Evolutionary conservation across 2,329 filamentous ascomycete genomes (phyloP).

Genomic region (Sarocladium kiliense): DNA sequence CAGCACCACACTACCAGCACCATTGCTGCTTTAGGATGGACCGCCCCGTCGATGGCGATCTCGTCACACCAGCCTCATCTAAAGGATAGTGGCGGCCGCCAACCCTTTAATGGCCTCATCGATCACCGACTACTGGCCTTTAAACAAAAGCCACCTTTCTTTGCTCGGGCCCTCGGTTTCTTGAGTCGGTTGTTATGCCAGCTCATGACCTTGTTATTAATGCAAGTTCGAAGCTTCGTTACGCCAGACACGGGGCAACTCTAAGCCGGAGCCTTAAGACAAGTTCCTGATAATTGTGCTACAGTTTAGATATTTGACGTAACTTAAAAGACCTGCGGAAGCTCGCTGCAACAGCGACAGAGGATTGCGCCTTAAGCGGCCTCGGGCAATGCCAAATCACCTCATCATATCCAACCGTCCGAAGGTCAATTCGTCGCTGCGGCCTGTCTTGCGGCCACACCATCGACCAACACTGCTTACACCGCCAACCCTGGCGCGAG

Average conservation of each 20-base stretch:
- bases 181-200: too few species aligned
- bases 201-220: too few species aligned
- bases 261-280: too few species aligned
- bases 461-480: not conserved
- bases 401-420: constrained; percentile 2
- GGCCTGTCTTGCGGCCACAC: not conserved
- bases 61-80: constrained; percentile 7
- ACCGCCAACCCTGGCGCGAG: not conserved
- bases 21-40: constrained; percentile 1
- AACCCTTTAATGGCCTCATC: constrained; percentile 1
- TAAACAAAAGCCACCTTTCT: not conserved
- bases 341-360: not conserved
- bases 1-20: not conserved
- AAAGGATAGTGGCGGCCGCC: constrained; percentile 1
- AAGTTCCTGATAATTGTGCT: too few species aligned
- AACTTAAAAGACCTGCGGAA: too few species aligned
- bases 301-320: too few species aligned
- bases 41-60: not conserved
- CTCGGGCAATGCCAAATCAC: not conserved
- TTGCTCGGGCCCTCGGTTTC: not conserved
- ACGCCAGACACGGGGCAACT: too few species aligned
- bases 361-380: not conserved
- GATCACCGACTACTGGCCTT: not conserved
- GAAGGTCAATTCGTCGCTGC: not conserved
- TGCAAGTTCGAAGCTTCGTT: too few species aligned